These are phyloP conservation scores for Puccinia polysora DNA, from an alignment of 1,284 basidiomycete genomes.

Conservation along the genomic window DNA sequence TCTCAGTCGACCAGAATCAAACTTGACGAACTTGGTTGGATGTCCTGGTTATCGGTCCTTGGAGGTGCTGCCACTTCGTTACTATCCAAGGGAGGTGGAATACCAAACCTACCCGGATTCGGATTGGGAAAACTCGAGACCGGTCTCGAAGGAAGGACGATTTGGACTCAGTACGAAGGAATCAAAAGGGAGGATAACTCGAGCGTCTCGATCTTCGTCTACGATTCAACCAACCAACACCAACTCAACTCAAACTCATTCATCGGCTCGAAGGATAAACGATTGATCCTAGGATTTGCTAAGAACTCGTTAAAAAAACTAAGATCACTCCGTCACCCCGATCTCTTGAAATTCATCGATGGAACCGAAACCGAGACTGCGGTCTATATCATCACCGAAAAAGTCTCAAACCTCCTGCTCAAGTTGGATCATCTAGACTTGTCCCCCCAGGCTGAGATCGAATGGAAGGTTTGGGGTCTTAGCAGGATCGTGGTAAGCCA, in stretches of 20 bases:
- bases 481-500: slow-evolving; percentile 80
- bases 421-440: slow-evolving; percentile 56
- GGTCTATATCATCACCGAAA: slow-evolving; percentile 91
- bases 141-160: slow-evolving; percentile 46
- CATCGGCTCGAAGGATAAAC: slow-evolving; percentile 59
- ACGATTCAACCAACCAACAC: slow-evolving; percentile 4
- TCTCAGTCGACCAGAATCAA: too few relatives aligned
- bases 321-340: slow-evolving; percentile 85
- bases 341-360: slow-evolving; percentile 91
- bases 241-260: slow-evolving; percentile 54
- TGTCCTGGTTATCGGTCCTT: slow-evolving; percentile 43
- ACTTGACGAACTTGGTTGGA: too few relatives aligned
- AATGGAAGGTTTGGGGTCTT: slow-evolving; percentile 91
- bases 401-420: slow-evolving; percentile 73
- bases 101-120: slow-evolving; percentile 38
- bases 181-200: slow-evolving; percentile 66
- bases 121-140: slow-evolving; percentile 43
- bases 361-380: slow-evolving; percentile 79
- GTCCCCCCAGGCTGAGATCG: slow-evolving; percentile 57
- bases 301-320: slow-evolving; percentile 87
- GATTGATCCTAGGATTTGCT: slow-evolving; percentile 64
- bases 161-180: slow-evolving; percentile 44
- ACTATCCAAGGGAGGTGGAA: slow-evolving; percentile 36
- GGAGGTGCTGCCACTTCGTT: slow-evolving; percentile 38
- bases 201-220: slow-evolving; percentile 80